Percentiles rank a stretch among this genome's conserved stretches.
These are phyloP conservation scores for Beta macrorhiza DNA, from an alignment of 179 eudicot species.

Conservation along the genomic window DNA sequence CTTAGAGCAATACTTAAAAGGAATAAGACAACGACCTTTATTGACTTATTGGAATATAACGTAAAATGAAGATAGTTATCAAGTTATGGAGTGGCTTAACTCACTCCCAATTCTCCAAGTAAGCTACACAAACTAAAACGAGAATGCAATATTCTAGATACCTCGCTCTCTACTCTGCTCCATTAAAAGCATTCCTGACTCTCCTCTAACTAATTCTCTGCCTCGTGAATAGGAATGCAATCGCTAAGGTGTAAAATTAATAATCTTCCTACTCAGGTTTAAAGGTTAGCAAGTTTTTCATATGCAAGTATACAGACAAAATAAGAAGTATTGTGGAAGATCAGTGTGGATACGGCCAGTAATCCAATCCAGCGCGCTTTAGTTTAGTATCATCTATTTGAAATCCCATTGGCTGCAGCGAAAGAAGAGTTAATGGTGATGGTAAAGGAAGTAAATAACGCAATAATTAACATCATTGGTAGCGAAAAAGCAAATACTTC, in stretches of 20 bases:
- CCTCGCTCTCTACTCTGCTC: no score
- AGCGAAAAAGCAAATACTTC: conserved; percentile 1
- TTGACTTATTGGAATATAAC: no score
- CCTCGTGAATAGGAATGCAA: not conserved
- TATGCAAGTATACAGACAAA: not conserved
- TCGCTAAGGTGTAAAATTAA: not conserved
- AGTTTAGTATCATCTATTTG: conserved; percentile 70
- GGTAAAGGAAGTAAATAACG: not conserved
- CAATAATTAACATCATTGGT: not conserved
- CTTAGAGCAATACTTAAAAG: no score
- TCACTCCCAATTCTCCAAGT: no score
- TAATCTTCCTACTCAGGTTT: not conserved
- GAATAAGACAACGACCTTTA: no score
- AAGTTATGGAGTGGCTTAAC: no score
- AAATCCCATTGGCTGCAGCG: conserved; percentile 77
- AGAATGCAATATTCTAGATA: no score
- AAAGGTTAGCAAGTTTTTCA: not conserved
- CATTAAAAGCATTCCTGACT: no score
- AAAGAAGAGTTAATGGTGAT: conserved; percentile 19
- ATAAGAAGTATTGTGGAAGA: not conserved
- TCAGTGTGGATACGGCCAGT: conserved; percentile 91
- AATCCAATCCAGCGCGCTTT: conserved; percentile 97
- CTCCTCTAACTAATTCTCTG: no score
- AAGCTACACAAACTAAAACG: no score
- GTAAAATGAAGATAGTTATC: no score